Conservation (phyloP, 2,329 filamentous ascomycete genomes). For the Cercospora sp. region DNA sequence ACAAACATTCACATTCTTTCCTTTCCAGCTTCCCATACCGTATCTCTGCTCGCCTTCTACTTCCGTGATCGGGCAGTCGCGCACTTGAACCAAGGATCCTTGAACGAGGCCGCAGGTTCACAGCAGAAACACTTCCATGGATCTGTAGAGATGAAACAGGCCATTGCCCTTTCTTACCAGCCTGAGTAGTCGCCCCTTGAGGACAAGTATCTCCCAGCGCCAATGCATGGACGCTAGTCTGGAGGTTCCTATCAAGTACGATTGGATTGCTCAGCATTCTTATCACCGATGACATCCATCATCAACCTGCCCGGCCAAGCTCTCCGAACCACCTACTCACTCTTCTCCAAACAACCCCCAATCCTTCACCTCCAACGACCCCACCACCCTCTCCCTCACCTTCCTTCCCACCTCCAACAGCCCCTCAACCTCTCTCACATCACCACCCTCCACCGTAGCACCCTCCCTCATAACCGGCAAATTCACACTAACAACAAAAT, state of each 20-base stretch:
- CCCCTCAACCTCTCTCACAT: slow-evolving; percentile 62
- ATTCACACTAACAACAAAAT: slow-evolving; percentile 83
- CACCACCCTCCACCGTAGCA: slow-evolving; percentile 58
- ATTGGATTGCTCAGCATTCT: not conserved
- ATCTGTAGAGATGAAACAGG: not conserved
- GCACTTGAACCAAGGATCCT: not conserved
- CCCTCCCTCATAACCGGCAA: slow-evolving; percentile 79
- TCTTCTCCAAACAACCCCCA: slow-evolving; percentile 66
- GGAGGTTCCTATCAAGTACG: too few species aligned
- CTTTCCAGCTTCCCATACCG: not conserved
- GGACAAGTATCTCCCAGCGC: too few species aligned
- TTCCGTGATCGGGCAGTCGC: not conserved
- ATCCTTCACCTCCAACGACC: slow-evolving; percentile 74
- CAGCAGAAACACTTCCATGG: not conserved
- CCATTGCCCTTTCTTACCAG: not conserved
- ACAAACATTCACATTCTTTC: too few species aligned
- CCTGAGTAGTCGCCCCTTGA: not conserved
- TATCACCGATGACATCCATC: not conserved
- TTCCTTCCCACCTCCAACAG: slow-evolving; percentile 62
- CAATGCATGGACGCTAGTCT: too few species aligned
- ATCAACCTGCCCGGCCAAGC: not conserved
- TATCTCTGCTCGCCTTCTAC: not conserved
- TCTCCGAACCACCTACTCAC: not conserved
- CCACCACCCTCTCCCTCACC: slow-evolving; percentile 70
- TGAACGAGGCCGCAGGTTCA: not conserved